phyloP scores from a whole-genome alignment of 805 yeast species.

The Candida michaelii region DNA sequence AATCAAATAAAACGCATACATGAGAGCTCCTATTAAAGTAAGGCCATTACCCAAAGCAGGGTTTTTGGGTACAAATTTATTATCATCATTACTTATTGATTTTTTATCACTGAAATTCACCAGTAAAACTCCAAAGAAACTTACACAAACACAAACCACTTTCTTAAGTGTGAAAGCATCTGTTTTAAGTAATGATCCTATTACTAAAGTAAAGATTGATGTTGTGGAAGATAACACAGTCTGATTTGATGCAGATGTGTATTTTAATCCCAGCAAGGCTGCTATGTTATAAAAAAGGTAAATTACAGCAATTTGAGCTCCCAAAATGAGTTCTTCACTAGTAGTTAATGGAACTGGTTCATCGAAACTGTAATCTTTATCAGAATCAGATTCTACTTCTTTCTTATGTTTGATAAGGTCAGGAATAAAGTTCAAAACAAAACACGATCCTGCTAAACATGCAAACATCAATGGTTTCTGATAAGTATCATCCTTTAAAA shows the following conservation, averaged over 20 bases:
- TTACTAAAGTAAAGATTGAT: conserved; percentile 48
- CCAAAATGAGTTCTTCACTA: conserved; percentile 34
- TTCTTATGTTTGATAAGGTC: conserved; percentile 22
- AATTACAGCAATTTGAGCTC: conserved; percentile 39
- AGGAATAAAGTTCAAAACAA: conserved; percentile 45
- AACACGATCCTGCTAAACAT: conserved; percentile 48
- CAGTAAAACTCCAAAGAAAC: conserved; percentile 46
- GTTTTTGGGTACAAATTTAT: conserved; percentile 32
- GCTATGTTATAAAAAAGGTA: conserved; percentile 43
- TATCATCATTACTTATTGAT: conserved; percentile 19
- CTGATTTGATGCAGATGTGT: conserved; percentile 54
- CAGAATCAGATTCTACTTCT: no score
- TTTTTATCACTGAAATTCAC: conserved; percentile 39
- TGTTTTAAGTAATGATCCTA: conserved; percentile 41
- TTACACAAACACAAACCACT: conserved; percentile 41
- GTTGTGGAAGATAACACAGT: conserved; percentile 52
- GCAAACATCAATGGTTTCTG: conserved; percentile 50
- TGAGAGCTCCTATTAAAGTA: conserved; percentile 46
- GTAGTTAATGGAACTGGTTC: conserved; percentile 18
- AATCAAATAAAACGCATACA: conserved; percentile 47
- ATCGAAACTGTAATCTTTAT: conserved; percentile 1
- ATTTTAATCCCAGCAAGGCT: conserved; percentile 44
- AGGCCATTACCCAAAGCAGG: conserved; percentile 46
- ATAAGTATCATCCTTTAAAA: conserved; percentile 49
- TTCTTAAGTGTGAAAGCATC: conserved; percentile 45